Percentiles rank a stretch among this genome's conserved stretches.
Conservation (phyloP, 2,329 filamentous ascomycete genomes). For the Raffaelea albimanens region DNA sequence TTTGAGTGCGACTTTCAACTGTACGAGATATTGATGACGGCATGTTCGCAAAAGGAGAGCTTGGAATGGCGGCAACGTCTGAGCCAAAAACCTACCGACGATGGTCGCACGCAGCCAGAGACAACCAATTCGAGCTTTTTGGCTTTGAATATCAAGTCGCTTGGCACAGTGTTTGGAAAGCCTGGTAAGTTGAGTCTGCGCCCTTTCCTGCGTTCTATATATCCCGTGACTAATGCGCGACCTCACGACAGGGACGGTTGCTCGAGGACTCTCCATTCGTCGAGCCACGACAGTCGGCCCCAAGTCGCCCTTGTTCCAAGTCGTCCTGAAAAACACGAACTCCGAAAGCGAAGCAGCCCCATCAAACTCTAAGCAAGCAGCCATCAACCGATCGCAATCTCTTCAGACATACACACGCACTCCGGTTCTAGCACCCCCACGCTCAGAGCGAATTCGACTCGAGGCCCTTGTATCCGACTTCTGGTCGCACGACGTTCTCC, state of each 20-base stretch:
- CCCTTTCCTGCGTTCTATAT: background rate
- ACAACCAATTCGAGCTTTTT: conserved; percentile 52
- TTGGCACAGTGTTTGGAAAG: conserved; percentile 68
- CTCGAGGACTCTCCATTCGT: conserved; percentile 67
- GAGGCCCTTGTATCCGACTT: conserved; percentile 68
- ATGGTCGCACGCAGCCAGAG: conserved; percentile 36
- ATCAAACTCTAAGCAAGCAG: conserved; percentile 30
- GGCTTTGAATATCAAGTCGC: conserved; percentile 58
- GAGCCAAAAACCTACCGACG: conserved; percentile 36
- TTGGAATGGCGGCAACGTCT: conserved; percentile 69
- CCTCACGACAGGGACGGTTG: conserved; percentile 41
- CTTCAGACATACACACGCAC: conserved; percentile 57
- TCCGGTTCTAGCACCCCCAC: conserved; percentile 62
- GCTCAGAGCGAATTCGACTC: conserved; percentile 66
- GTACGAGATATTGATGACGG: conserved; percentile 79
- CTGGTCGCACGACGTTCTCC: conserved; percentile 73
- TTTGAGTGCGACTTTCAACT: conserved; percentile 70
- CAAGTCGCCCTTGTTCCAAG: conserved; percentile 59
- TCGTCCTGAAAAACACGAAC: conserved; percentile 81
- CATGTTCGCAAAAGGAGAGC: conserved; percentile 74
- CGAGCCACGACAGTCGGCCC: conserved; percentile 65
- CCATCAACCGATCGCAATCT: conserved; percentile 71
- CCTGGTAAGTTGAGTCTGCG: conserved; percentile 39
- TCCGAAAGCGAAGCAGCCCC: conserved; percentile 46
- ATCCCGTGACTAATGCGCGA: conserved; percentile 2